Evolutionary conservation across 345 rosid genomes (phyloP), one percentile per base, ranked within the genome.

Genomic region (Clarkia xantiana): DNA sequence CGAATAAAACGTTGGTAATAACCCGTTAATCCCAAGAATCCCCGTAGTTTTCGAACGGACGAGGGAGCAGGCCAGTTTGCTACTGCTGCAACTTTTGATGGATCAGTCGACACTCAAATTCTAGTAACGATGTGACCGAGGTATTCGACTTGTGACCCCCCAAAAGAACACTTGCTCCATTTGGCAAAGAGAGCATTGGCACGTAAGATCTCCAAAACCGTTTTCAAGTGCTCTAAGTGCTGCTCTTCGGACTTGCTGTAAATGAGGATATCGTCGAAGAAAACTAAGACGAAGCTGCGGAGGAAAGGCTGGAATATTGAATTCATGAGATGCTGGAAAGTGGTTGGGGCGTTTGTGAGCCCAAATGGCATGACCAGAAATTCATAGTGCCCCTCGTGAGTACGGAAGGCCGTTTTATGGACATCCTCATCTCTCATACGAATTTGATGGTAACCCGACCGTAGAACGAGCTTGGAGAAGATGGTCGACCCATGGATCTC

Each of bases 311-410:
- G 23, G 17, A 6, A 50, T 11, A 50, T 15, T 0, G 10, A 0
- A 11, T 50, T 50, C 53, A 50, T 50, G 8, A 50, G 40, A 12
- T 2, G 18, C 7, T 50, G 40, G 11, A 50, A 50, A 1, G 9
- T 50, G 3, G 53, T 11, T 2, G 42, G 53, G 4, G 53, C 53
- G n/a, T 50, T 50, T 1, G 53, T 50, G 17, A 50, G 53, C 17
- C 42, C 40, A 14, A 50, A 50, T 1, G 53, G 42, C 53, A 50
- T 50, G 9, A 50, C 53, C 8, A 23, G 4, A 5, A 50, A 50
- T 14, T 50, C 53, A 4, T 50, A 50, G 10, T 29, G 42, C 1
- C 53, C 53, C 4, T 50, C 40, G 14, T 50, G 40, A 9, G 40
- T 50, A 0, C 42, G 38, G 36, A 50, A 34, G 2, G 53, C 18